A percentile compares a stretch with the other conserved stretches of the same genome.
Conservation (phyloP, 192 early-diverging fungal genomes). For the Umbelopsis ramanniana region DNA sequence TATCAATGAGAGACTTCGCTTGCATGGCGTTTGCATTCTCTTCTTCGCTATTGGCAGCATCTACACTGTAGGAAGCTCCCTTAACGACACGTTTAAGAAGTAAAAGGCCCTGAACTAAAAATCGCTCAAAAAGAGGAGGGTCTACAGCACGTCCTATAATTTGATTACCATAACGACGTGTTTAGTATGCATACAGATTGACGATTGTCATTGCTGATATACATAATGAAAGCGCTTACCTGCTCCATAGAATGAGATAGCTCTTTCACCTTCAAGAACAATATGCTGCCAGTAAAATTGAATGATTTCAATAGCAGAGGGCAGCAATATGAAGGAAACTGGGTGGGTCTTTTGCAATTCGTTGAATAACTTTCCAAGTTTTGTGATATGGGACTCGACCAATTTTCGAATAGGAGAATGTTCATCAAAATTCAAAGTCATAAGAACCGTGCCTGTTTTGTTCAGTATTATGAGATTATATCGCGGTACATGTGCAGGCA, state of each 20-base stretch:
- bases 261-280: constrained; percentile 22
- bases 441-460: constrained; percentile 25
- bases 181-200: neutral
- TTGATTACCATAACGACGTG: neutral
- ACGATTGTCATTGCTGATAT: neutral
- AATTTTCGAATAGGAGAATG: constrained; percentile 39
- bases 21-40: constrained; percentile 53
- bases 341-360: constrained; percentile 71
- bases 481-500: too few species aligned
- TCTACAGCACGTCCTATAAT: constrained; percentile 24
- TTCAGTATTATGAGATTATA: too few species aligned
- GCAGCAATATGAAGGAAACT: constrained; percentile 65
- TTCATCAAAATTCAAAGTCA: constrained; percentile 43
- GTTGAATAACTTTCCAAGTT: constrained; percentile 79
- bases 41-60: constrained; percentile 39
- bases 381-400: constrained; percentile 55
- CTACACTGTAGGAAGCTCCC: constrained; percentile 51
- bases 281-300: constrained; percentile 72
- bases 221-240: neutral
- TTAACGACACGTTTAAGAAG: constrained; percentile 71
- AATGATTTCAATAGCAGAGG: constrained; percentile 65
- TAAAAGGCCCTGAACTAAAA: constrained; percentile 77
- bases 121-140: constrained; percentile 50
- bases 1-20: constrained; percentile 60
- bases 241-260: constrained; percentile 14